Base-by-base conservation (phyloP, 768 basidiomycete species). In the Suillus paluster region DNA sequence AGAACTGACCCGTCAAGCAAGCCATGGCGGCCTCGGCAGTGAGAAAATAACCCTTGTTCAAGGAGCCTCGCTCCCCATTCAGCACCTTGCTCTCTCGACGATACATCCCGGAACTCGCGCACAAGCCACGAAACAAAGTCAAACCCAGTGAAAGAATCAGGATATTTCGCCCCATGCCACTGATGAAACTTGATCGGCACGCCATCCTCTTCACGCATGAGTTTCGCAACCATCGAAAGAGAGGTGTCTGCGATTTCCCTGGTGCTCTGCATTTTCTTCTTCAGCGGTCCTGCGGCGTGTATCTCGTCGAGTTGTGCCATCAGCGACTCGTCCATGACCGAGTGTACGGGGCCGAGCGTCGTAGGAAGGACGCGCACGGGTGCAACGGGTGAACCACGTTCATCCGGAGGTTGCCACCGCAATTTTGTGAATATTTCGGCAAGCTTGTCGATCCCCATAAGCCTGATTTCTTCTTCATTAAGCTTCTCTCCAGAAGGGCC, bases 61-160 rank as follows among this genome's bases (percentile, higher is more conserved):
- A 87, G 83, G 23, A 98, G 73, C 66, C 83, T 89, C 34, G 81
- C 76, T 6, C 93, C 97, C 85, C 87, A 90, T 63, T 95, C 91
- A 19, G 84, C 77, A 0, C 84, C 97, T 66, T 95, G 91, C 30
- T 89, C 86, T 57, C 93, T 81, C 17, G 90, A 91, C 1, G 90
- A 88, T 8, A 97, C 86, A 71, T 98, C 96, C 34, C 88, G 85
- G 70, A 95, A 98, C 73, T 95, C 92, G 36, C 92, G 85, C n/a
- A 92, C 86, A 21, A 97, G 78, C 96, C 96, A 99, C 1, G 89
- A 90, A 25, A 95, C 91, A 66, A 98, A 87, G 45, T 95, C 93
- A 64, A 86, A 88, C 1, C 96, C 96, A 11, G 88, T 93, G 73
- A 99, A 98, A 5, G 91, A 88, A 64, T 95, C 90, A 4, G 85